Evolutionary conservation across 305 asterid genomes (phyloP).

Genomic region (Lippia alba): DNA sequence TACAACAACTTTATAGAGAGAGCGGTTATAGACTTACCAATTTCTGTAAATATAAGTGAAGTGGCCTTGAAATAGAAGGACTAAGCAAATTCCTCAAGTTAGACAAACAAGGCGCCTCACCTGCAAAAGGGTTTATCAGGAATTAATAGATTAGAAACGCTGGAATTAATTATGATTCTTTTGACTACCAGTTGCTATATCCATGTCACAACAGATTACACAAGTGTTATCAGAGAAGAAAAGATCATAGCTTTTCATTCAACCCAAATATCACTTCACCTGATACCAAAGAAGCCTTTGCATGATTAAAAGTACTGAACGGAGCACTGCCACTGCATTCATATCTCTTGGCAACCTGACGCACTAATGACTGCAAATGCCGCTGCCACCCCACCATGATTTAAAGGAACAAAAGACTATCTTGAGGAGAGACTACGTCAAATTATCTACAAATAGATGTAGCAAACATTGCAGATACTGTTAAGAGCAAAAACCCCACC

Average conservation of each 20-base stretch:
- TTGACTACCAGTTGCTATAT: background rate
- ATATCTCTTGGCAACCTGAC: conserved; percentile 64
- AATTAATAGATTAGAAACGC: conserved; percentile 24
- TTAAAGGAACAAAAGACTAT: conserved; percentile 10
- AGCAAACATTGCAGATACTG: conserved; percentile 8
- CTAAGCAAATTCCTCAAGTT: conserved; percentile 43
- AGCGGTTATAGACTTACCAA: conserved; percentile 45
- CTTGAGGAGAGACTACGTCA: conserved; percentile 17
- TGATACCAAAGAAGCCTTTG: conserved; percentile 57
- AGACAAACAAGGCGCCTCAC: conserved; percentile 49
- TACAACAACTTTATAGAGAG: conserved; percentile 10
- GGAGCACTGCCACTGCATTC: conserved; percentile 48
- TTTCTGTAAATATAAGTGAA: conserved; percentile 58
- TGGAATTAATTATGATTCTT: background rate
- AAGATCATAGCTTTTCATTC: background rate
- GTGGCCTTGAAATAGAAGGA: conserved; percentile 56
- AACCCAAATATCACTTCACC: conserved; percentile 48
- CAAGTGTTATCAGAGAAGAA: background rate
- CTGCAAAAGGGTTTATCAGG: conserved; percentile 44
- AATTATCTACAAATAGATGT: conserved; percentile 29
- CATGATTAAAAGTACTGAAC: conserved; percentile 47
- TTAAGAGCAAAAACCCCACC: background rate
- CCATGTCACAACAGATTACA: conserved; percentile 3
- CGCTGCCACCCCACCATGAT: conserved; percentile 79
- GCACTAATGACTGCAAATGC: conserved; percentile 62